Evolutionary conservation across 1,284 basidiomycete species (phyloP).

Genomic region (Chondrostereum purpureum): DNA sequence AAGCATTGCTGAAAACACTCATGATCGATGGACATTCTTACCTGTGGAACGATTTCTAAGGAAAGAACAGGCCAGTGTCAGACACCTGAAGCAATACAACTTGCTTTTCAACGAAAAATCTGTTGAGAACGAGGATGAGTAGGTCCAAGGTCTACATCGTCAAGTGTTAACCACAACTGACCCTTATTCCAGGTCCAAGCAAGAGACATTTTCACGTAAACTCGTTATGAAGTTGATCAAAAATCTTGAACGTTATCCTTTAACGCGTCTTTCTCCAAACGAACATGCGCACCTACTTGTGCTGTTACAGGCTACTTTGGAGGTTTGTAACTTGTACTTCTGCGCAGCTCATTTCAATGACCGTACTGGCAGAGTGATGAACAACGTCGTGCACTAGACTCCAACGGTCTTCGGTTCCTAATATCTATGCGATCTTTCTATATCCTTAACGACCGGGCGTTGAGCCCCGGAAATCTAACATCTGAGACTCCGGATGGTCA

Average conservation of each 20-base stretch:
- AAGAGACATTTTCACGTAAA: constrained; percentile 56
- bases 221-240: constrained; percentile 60
- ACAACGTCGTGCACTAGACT: constrained; percentile 79
- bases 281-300: constrained; percentile 79
- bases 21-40: constrained; percentile 35
- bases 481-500: constrained; percentile 35
- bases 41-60: constrained; percentile 50
- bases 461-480: constrained; percentile 37
- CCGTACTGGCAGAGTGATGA: constrained; percentile 67
- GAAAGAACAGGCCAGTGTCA: constrained; percentile 14
- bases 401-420: constrained; percentile 85
- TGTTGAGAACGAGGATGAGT: constrained; percentile 33
- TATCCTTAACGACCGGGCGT: constrained; percentile 61
- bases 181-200: constrained; percentile 34
- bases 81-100: constrained; percentile 34
- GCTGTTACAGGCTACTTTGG: constrained; percentile 80
- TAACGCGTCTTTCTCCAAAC: constrained; percentile 66
- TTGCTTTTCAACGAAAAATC: constrained; percentile 37
- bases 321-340: constrained; percentile 44
- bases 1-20: constrained; percentile 9
- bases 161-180: constrained; percentile 9
- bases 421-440: constrained; percentile 84
- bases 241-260: constrained; percentile 52
- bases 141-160: constrained; percentile 22
- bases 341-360: neutral